phyloP scores from a whole-genome alignment of 306 rosid species.

The Pyrus communis region DNA sequence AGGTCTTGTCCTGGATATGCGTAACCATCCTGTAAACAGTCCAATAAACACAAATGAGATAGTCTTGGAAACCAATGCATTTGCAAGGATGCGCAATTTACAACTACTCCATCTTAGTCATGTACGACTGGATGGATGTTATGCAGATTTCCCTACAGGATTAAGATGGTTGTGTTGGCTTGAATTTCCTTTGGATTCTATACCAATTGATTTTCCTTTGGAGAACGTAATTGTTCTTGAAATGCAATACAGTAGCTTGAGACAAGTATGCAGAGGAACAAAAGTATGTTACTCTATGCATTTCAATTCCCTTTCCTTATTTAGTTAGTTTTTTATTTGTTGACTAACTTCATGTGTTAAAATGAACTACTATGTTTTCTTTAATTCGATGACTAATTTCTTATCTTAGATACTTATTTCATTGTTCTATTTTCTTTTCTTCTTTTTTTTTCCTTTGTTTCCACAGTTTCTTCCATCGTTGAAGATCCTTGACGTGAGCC shows the following conservation, averaged over 20 bases:
- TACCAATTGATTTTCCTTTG: neutral
- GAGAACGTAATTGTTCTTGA: conserved; percentile 1
- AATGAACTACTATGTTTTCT: too few species aligned
- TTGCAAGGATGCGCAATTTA: neutral
- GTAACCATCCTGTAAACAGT: neutral
- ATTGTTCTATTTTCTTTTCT: neutral
- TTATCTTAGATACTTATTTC: neutral
- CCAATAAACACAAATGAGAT: too few species aligned
- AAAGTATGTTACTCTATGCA: neutral
- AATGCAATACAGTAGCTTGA: neutral
- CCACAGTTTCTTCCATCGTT: neutral
- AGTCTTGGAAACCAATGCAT: neutral
- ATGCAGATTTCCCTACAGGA: neutral
- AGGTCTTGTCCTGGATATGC: neutral
- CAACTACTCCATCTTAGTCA: neutral
- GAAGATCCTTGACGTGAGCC: conserved; percentile 2
- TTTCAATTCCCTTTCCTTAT: neutral
- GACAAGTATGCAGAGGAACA: neutral
- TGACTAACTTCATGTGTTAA: too few species aligned
- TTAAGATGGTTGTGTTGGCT: neutral
- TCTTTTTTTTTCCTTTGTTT: too few species aligned
- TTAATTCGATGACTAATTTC: too few species aligned
- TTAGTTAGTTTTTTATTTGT: neutral
- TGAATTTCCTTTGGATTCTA: neutral
- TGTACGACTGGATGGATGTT: neutral